A percentile compares a stretch with the other conserved stretches of the same genome.
Evolutionary conservation across 1,139 yeast genomes (phyloP).

Genomic region (Kodamaea sp.): DNA sequence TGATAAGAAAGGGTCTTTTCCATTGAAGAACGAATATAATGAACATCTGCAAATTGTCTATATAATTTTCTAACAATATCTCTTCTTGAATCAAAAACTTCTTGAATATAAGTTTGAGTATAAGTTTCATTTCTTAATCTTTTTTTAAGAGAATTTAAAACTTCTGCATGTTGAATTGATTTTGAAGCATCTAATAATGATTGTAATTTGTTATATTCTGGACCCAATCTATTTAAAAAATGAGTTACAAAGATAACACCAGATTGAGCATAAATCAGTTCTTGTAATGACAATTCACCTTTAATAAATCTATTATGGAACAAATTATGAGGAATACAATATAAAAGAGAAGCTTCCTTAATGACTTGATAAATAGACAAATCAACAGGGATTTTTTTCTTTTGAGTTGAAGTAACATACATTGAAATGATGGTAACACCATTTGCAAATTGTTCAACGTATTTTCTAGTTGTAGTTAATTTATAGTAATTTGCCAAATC

Average conservation of each 20-base stretch:
- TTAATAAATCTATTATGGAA: constrained; percentile 72
- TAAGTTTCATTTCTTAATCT: constrained; percentile 92
- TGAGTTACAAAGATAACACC: constrained; percentile 92
- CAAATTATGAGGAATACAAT: constrained; percentile 84
- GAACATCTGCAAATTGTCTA: constrained; percentile 88
- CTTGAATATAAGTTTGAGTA: constrained; percentile 79
- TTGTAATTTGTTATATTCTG: constrained; percentile 74
- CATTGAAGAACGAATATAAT: constrained; percentile 71
- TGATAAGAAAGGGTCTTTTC: constrained; percentile 87
- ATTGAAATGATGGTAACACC: constrained; percentile 84
- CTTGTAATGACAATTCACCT: constrained; percentile 86
- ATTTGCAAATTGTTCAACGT: constrained; percentile 90
- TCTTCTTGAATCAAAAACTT: constrained; percentile 67
- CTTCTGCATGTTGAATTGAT: constrained; percentile 66
- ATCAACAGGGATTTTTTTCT: constrained; percentile 47
- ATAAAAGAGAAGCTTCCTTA: constrained; percentile 89
- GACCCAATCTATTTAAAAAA: constrained; percentile 89
- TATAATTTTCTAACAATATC: constrained; percentile 79
- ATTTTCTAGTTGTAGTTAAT: constrained; percentile 80
- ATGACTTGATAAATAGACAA: constrained; percentile 85
- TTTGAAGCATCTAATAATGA: constrained; percentile 60
- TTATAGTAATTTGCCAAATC: constrained; percentile 89
- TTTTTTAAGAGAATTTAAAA: constrained; percentile 76
- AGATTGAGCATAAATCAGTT: constrained; percentile 89
- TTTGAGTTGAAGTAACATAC: constrained; percentile 62